These are phyloP conservation scores for Venturia pyrina DNA, from an alignment of 2,329 filamentous ascomycete genomes.

Conservation along the genomic window DNA sequence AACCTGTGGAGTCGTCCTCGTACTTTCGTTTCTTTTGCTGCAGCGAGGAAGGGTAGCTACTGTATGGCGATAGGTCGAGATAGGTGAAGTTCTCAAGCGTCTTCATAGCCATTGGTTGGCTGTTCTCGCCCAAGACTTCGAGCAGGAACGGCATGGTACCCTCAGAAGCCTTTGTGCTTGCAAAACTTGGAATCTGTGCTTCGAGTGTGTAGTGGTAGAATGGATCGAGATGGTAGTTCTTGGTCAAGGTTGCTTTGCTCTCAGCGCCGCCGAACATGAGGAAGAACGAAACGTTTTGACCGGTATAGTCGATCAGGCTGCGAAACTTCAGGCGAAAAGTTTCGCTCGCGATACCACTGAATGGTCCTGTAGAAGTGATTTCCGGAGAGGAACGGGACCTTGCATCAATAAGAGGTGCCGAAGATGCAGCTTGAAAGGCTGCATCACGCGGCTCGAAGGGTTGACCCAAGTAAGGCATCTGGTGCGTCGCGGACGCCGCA, in stretches of 20 bases:
- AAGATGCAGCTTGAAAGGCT: constrained; percentile 41
- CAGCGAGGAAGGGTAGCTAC: constrained; percentile 25
- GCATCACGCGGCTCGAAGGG: constrained; percentile 36
- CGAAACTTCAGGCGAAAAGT: constrained; percentile 3
- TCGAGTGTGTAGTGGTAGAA: constrained; percentile 61
- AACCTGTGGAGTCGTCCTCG: constrained; percentile 39
- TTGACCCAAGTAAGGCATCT: constrained; percentile 32
- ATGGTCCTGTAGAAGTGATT: constrained; percentile 61
- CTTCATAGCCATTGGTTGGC: constrained; percentile 38
- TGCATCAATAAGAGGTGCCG: constrained; percentile 57
- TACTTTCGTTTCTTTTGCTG: constrained; percentile 46
- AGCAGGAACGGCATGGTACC: constrained; percentile 50
- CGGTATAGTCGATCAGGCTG: constrained; percentile 1
- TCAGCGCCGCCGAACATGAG: constrained; percentile 72
- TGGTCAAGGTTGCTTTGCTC: constrained; percentile 56
- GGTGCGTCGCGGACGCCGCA: constrained; percentile 34
- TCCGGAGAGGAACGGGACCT: constrained; percentile 48
- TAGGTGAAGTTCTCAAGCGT: constrained; percentile 56
- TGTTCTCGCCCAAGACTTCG: constrained; percentile 48
- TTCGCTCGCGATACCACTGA: constrained; percentile 52
- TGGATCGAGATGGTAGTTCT: constrained; percentile 47
- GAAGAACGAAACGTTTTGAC: constrained; percentile 35
- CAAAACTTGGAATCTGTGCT: constrained; percentile 59
- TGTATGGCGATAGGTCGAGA: constrained; percentile 33
- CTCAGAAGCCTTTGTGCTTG: constrained; percentile 45